Evolutionary conservation across 2,329 filamentous ascomycete genomes (phyloP).

Genomic region (Fusarium burgessii): DNA sequence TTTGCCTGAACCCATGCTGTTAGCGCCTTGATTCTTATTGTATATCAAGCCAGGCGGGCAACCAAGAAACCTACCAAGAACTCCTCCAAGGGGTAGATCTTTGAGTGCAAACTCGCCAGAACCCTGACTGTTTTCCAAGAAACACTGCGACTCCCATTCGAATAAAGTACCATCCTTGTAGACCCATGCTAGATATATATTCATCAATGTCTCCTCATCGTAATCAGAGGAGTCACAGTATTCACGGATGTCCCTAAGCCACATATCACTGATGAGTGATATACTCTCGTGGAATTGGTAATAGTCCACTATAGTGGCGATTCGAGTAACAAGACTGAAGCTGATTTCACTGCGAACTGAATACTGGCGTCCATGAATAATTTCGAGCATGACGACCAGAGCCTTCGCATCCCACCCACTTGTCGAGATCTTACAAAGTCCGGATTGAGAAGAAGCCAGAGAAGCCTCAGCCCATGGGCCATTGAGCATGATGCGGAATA

Average conservation of each 20-base stretch:
- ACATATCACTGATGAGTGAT: not conserved
- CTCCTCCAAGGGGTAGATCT: rapidly evolving
- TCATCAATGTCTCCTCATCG: not conserved
- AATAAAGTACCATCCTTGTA: rapidly evolving
- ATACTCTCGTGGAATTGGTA: slow-evolving; percentile 8
- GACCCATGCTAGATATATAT: not conserved
- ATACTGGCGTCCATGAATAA: not conserved
- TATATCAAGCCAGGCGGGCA: too few relatives aligned
- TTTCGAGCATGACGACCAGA: not conserved
- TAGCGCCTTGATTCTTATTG: too few relatives aligned
- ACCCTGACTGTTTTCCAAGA: rapidly evolving
- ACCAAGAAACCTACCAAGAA: not conserved
- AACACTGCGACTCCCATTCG: rapidly evolving
- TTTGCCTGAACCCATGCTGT: too few relatives aligned
- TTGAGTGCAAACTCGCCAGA: rapidly evolving
- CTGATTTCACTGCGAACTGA: not conserved
- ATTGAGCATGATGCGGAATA: not conserved
- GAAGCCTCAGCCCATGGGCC: not conserved
- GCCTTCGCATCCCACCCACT: slow-evolving; percentile 8
- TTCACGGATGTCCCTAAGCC: not conserved
- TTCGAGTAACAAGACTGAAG: not conserved
- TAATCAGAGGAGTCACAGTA: not conserved
- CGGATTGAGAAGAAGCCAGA: not conserved
- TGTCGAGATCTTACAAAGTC: not conserved
- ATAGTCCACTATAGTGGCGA: slow-evolving; percentile 19